Evolutionary conservation across 805 yeast genomes (phyloP).

Genomic region (Clavispora vitiphila): DNA sequence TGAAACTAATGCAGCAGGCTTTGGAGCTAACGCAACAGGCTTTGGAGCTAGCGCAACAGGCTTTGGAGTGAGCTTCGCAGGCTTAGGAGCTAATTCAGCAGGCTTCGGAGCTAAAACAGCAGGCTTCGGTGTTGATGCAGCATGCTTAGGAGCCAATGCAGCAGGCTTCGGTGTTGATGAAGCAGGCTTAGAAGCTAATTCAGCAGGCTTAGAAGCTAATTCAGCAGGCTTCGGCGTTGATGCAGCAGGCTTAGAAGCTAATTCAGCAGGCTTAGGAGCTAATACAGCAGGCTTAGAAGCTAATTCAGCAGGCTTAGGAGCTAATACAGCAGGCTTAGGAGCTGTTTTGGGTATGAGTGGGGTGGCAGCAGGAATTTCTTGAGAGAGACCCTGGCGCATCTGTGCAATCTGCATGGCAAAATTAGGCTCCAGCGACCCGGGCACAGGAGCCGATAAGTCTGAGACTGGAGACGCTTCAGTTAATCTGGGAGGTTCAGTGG

Average conservation of each 20-base stretch:
- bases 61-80: constrained; percentile 7
- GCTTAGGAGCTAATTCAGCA: constrained; percentile 5
- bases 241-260: background rate
- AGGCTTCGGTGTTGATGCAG: too few species aligned
- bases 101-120: constrained; percentile 8
- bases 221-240: too few species aligned
- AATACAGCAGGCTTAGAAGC: constrained; percentile 9
- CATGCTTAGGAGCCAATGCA: too few species aligned
- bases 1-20: too few species aligned
- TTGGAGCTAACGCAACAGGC: background rate
- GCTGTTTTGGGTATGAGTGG: too few species aligned
- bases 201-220: too few species aligned
- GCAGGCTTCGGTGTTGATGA: too few species aligned
- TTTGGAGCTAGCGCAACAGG: constrained; percentile 2
- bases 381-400: constrained; percentile 1
- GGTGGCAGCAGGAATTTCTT: too few species aligned
- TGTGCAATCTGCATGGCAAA: constrained; percentile 27
- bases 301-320: constrained; percentile 7
- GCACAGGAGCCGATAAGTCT: too few species aligned
- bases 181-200: constrained; percentile 8
- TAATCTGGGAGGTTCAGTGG: too few species aligned
- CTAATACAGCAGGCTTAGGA: constrained; percentile 6
- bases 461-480: too few species aligned
- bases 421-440: constrained; percentile 13
- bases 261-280: constrained; percentile 7